phyloP scores from a whole-genome alignment of 2,329 filamentous ascomycete genomes.

The Dactylellina sp. region DNA sequence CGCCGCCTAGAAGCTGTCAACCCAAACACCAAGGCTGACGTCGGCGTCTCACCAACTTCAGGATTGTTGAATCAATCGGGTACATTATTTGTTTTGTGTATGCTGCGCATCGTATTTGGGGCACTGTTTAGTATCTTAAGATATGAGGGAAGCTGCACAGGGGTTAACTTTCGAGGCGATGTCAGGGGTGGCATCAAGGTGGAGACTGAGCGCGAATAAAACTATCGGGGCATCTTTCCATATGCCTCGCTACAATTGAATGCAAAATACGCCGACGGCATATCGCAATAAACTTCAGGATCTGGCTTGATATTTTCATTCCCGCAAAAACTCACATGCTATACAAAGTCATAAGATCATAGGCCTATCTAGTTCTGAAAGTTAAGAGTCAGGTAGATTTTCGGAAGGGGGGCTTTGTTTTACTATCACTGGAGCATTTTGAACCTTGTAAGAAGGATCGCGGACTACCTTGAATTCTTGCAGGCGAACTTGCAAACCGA shows the following conservation, averaged over 20 bases:
- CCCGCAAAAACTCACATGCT: too few species aligned
- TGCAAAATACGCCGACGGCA: too few species aligned
- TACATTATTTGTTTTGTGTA: not conserved
- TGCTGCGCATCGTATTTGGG: not conserved
- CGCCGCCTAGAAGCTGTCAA: not conserved
- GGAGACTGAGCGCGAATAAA: too few species aligned
- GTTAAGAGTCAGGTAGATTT: not conserved
- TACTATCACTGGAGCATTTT: not conserved
- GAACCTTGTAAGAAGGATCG: not conserved
- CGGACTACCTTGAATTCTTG: not conserved
- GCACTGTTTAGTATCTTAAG: not conserved
- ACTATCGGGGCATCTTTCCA: too few species aligned
- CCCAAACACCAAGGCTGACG: not conserved
- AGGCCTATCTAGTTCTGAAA: too few species aligned
- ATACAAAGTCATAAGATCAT: too few species aligned
- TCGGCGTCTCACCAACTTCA: slow-evolving; percentile 18
- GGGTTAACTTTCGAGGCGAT: too few species aligned
- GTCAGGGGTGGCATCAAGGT: too few species aligned
- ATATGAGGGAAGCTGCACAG: not conserved
- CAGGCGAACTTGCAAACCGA: not conserved
- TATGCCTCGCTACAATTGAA: too few species aligned
- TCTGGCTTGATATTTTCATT: too few species aligned
- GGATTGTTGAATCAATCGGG: not conserved
- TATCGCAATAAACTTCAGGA: too few species aligned
- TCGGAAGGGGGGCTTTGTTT: not conserved